phyloP scores from a whole-genome alignment of 2,329 filamentous ascomycete species.

The Harringtonia aguacate region DNA sequence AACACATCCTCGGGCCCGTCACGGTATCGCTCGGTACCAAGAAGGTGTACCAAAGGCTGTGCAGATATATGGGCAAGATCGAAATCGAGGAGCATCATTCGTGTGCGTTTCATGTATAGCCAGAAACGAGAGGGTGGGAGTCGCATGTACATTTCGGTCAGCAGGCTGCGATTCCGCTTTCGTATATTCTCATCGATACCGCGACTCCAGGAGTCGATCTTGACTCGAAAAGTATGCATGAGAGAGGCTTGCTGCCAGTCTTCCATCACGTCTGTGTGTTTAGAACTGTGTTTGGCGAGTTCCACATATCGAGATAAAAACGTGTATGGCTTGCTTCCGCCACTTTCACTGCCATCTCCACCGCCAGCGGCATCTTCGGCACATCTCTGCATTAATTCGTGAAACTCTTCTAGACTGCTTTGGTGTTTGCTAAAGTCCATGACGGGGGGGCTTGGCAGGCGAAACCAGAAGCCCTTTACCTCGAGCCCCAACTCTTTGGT shows the following conservation, averaged over 20 bases:
- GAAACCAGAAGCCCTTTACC: no score
- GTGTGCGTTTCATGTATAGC: conserved; percentile 10
- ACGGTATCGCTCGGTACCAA: neutral
- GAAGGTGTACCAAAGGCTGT: neutral
- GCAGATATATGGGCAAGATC: neutral
- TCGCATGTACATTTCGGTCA: conserved; percentile 15
- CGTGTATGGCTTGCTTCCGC: no score
- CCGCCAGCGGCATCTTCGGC: no score
- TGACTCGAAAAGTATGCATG: conserved; percentile 19
- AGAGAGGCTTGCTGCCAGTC: conserved; percentile 13
- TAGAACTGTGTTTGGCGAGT: no score
- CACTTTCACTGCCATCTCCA: no score
- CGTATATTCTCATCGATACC: conserved; percentile 19
- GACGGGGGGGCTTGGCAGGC: no score
- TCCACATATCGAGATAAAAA: no score
- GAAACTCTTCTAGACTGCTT: no score
- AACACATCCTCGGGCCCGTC: neutral
- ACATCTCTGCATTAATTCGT: no score
- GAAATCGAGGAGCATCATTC: neutral
- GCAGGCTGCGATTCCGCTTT: conserved; percentile 14
- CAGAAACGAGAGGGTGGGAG: conserved; percentile 16
- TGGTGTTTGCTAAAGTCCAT: no score
- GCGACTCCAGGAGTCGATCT: conserved; percentile 19
- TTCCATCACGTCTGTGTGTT: no score
- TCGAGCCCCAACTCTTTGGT: no score